Evolutionary conservation across 2,329 filamentous ascomycete genomes (phyloP).

Genomic region (Penicillium sp.): DNA sequence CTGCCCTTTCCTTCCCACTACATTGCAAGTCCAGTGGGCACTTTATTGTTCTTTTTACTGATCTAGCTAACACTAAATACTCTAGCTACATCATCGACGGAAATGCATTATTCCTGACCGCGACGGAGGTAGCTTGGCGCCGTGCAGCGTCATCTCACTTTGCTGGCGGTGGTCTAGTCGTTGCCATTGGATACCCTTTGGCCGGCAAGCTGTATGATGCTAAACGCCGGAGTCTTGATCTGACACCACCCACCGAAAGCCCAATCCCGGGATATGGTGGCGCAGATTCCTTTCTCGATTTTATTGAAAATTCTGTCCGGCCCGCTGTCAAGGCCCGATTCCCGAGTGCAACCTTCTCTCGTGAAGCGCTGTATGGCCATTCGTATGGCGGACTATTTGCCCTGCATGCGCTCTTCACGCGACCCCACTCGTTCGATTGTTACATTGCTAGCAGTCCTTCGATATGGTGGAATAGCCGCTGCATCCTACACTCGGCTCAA

Average conservation of each 20-base stretch:
- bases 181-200: conserved; percentile 33
- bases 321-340: conserved; percentile 17
- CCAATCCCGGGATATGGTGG: conserved; percentile 10
- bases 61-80: background rate
- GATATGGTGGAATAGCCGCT: conserved; percentile 56
- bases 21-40: background rate
- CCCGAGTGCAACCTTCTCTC: conserved; percentile 29
- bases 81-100: conserved; percentile 35
- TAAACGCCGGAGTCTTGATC: conserved; percentile 17
- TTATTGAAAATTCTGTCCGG: conserved; percentile 19
- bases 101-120: conserved; percentile 33
- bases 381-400: conserved; percentile 59
- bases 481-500: conserved; percentile 45
- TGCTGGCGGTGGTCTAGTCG: conserved; percentile 26
- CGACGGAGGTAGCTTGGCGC: conserved; percentile 32
- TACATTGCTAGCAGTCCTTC: conserved; percentile 57
- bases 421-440: conserved; percentile 51
- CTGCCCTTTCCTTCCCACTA: background rate
- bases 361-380: conserved; percentile 57
- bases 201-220: conserved; percentile 19
- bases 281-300: conserved; percentile 22
- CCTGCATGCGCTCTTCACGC: conserved; percentile 54
- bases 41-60: background rate
- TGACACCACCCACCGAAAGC: conserved; percentile 16
- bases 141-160: conserved; percentile 23